Conservation (phyloP, 2,329 filamentous ascomycete genomes). For the Phoma sp. region DNA sequence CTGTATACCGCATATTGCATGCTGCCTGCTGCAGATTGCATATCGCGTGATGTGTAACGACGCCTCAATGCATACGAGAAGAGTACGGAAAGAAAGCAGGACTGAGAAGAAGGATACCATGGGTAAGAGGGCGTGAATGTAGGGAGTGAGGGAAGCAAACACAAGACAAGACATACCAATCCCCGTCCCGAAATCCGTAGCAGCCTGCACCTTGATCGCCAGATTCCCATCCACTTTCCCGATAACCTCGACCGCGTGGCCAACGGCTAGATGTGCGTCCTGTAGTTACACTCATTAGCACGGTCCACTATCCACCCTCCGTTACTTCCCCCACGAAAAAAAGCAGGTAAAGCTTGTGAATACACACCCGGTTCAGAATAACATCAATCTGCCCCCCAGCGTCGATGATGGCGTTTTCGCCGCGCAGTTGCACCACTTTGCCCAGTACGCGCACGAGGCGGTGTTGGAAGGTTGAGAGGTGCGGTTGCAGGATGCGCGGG, state of each 20-base stretch:
- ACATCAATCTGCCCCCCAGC: constrained; percentile 78
- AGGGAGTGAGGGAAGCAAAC: no score
- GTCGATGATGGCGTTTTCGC: constrained; percentile 80
- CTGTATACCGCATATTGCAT: no score
- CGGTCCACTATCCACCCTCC: no score
- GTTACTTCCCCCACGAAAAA: no score
- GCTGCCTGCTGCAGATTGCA: no score
- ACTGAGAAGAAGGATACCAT: no score
- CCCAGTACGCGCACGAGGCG: constrained; percentile 84
- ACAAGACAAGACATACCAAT: constrained; percentile 65
- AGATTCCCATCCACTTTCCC: constrained; percentile 80
- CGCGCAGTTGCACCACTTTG: constrained; percentile 80
- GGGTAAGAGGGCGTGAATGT: no score
- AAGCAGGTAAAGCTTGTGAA: not conserved
- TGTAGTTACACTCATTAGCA: constrained; percentile 40
- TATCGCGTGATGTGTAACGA: no score
- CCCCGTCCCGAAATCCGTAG: constrained; percentile 70
- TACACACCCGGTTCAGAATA: constrained; percentile 73
- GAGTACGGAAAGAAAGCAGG: no score
- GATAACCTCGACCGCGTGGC: constrained; percentile 77
- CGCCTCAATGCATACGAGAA: no score
- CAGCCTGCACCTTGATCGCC: constrained; percentile 71
- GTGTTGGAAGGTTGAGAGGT: constrained; percentile 75
- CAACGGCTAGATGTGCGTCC: constrained; percentile 73
- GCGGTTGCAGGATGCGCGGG: constrained; percentile 81